Conservation (phyloP, 192 early-diverging fungal genomes). For the Coemansia sp. region DNA sequence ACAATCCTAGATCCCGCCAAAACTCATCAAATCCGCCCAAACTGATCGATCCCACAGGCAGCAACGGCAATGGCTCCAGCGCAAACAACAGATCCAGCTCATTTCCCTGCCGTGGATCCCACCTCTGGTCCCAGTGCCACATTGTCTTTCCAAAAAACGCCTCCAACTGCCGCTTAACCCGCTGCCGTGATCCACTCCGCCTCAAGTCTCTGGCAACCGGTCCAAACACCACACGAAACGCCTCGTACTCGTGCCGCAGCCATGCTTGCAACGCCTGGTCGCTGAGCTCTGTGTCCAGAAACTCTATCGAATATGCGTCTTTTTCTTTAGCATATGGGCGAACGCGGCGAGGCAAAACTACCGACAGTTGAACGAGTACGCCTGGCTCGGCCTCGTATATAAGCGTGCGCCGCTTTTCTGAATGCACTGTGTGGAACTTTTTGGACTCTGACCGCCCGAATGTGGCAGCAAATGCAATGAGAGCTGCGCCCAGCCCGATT, state of each 20-base stretch:
- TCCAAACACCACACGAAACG: conserved; percentile 31
- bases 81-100: conserved; percentile 40
- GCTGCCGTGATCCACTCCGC: not conserved
- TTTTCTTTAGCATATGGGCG: conserved; percentile 34
- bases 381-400: conserved; percentile 41
- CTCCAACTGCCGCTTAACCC: conserved; percentile 37
- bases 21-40: conserved; percentile 48
- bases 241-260: conserved; percentile 39
- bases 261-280: conserved; percentile 33
- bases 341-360: conserved; percentile 43
- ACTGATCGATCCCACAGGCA: conserved; percentile 41
- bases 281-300: conserved; percentile 30
- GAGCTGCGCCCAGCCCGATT: conserved; percentile 70
- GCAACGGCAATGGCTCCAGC: conserved; percentile 28
- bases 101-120: conserved; percentile 16
- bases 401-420: conserved; percentile 46
- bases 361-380: conserved; percentile 29
- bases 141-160: conserved; percentile 41
- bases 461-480: conserved; percentile 63
- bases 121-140: conserved; percentile 36
- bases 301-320: conserved; percentile 47
- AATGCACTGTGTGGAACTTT: conserved; percentile 36
- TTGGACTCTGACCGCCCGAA: conserved; percentile 11
- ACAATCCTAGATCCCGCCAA: conserved; percentile 30
- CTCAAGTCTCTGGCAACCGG: conserved; percentile 3